These are phyloP conservation scores for Moelleriella libera DNA, from an alignment of 2,329 filamentous ascomycete genomes.

Conservation along the genomic window DNA sequence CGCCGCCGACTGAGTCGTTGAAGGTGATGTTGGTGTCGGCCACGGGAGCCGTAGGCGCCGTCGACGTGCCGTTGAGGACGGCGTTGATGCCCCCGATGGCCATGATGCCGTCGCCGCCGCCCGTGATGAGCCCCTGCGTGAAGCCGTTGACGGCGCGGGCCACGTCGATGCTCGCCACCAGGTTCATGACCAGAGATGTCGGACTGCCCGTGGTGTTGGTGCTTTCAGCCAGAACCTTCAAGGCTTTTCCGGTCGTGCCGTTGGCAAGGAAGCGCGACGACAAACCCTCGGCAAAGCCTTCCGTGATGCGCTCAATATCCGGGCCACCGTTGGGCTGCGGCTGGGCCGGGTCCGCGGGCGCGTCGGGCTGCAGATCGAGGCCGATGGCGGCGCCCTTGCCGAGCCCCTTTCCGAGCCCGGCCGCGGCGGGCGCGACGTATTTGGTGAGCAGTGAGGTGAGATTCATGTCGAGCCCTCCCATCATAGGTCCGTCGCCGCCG, in stretches of 20 bases:
- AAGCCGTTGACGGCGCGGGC: conserved; percentile 18
- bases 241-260: conserved; percentile 13
- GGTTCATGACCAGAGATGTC: conserved; percentile 4
- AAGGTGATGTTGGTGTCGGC: conserved; percentile 14
- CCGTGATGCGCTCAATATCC: conserved; percentile 9
- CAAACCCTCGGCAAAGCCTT: conserved; percentile 13
- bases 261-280: conserved; percentile 17
- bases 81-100: conserved; percentile 17
- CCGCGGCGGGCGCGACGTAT: conserved; percentile 8
- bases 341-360: conserved; percentile 5
- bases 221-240: conserved; percentile 2
- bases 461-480: neutral
- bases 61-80: conserved; percentile 14
- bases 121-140: conserved; percentile 18
- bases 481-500: neutral
- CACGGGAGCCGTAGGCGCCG: conserved; percentile 5
- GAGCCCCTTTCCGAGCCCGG: conserved; percentile 14
- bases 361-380: conserved; percentile 13
- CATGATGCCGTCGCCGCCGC: conserved; percentile 17
- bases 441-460: neutral
- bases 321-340: neutral
- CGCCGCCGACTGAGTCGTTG: conserved; percentile 20
- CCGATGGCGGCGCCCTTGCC: conserved; percentile 13
- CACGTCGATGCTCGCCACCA: conserved; percentile 9
- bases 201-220: conserved; percentile 1